Percentiles rank a stretch among this genome's conserved stretches.
phyloP scores from a whole-genome alignment of 768 basidiomycete genomes.

The Naganishia onofrii region DNA sequence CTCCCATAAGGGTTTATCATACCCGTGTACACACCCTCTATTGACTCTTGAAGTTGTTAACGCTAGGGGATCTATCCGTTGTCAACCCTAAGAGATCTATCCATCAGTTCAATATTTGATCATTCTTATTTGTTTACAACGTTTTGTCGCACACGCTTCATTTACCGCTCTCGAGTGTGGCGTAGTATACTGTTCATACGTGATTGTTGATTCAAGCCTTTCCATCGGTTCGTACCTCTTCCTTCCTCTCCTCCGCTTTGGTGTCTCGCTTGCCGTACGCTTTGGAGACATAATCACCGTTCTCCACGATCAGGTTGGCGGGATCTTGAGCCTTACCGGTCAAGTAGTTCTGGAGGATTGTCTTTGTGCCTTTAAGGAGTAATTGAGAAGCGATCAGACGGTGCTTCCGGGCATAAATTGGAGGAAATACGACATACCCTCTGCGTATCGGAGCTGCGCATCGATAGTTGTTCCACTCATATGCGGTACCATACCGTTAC shows the following conservation, averaged over 20 bases:
- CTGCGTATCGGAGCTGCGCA: constrained; percentile 81
- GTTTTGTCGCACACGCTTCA: too few species aligned
- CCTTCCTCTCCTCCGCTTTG: constrained; percentile 23
- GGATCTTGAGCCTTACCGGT: constrained; percentile 65
- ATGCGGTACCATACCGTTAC: constrained; percentile 76
- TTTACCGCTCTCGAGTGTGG: too few species aligned
- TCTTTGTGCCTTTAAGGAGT: constrained; percentile 36
- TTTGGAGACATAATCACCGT: constrained; percentile 56
- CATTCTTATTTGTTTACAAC: too few species aligned
- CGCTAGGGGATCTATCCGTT: too few species aligned
- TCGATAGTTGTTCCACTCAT: constrained; percentile 83
- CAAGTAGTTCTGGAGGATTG: constrained; percentile 46
- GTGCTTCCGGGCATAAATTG: constrained; percentile 56
- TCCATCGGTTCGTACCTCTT: constrained; percentile 23
- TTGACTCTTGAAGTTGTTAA: too few species aligned
- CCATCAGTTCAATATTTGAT: too few species aligned
- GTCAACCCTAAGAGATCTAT: too few species aligned
- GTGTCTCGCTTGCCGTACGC: constrained; percentile 47
- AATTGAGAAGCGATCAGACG: constrained; percentile 54
- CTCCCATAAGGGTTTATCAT: background rate
- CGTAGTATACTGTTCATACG: too few species aligned
- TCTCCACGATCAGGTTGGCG: constrained; percentile 74
- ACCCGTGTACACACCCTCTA: too few species aligned
- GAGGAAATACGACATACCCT: constrained; percentile 54
- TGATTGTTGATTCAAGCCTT: constrained; percentile 11